phyloP scores from a whole-genome alignment of 176 grass and related monocot species.

The Eleusine coracana region DNA sequence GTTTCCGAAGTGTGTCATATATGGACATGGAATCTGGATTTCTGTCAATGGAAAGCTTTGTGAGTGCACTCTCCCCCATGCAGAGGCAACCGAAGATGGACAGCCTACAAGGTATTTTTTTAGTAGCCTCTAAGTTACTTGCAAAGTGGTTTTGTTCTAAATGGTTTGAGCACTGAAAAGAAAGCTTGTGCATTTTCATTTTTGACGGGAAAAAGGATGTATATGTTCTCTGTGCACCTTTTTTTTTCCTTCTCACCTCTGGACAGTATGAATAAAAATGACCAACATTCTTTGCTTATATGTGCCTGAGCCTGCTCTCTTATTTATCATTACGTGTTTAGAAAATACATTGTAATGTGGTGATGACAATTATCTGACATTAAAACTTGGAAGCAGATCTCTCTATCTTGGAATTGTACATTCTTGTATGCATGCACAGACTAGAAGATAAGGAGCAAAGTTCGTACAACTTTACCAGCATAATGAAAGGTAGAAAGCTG shows the following conservation, averaged over 20 bases:
- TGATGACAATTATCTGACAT: conserved; percentile 8
- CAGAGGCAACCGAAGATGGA: conserved; percentile 87
- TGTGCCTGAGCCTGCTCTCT: neutral
- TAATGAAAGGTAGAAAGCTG: conserved; percentile 84
- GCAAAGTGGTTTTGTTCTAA: neutral
- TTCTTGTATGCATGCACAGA: conserved; percentile 95
- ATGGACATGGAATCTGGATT: conserved; percentile 88
- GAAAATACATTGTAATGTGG: neutral
- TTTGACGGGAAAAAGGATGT: neutral
- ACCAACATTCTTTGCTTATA: neutral
- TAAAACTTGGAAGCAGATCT: conserved; percentile 59
- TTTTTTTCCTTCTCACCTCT: neutral
- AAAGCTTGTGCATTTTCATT: neutral
- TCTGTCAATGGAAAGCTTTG: conserved; percentile 65
- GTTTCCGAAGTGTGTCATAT: conserved; percentile 78
- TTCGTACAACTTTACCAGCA: conserved; percentile 81
- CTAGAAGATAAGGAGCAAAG: conserved; percentile 85
- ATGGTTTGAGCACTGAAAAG: neutral
- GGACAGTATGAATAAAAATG: conserved; percentile 1
- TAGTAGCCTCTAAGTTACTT: neutral
- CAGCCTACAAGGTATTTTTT: conserved; percentile 67
- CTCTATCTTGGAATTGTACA: conserved; percentile 90
- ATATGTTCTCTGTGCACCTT: neutral
- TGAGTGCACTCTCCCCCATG: conserved; percentile 60
- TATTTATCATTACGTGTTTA: conserved; percentile 5